Conservation (phyloP, 129 eudicot genomes). For the Mikania micrantha region DNA sequence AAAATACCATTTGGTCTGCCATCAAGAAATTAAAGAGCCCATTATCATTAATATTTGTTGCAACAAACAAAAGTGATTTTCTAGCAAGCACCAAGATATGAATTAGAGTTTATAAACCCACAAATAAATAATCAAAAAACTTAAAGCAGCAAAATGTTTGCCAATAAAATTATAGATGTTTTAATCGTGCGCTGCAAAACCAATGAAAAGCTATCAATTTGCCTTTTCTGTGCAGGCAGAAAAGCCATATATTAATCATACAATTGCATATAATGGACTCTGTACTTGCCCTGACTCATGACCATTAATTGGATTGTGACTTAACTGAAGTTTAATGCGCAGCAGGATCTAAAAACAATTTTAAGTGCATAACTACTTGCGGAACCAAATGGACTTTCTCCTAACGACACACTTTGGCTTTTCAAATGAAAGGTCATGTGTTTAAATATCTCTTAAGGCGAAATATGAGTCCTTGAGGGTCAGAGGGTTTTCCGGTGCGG, state of each 20-base stretch:
- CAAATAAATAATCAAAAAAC: constrained; percentile 12
- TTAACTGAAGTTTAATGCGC: constrained; percentile 15
- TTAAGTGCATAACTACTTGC: constrained; percentile 9
- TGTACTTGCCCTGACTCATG: constrained; percentile 8
- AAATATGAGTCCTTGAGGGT: too few species aligned
- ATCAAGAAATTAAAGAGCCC: constrained; percentile 21
- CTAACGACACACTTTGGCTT: too few species aligned
- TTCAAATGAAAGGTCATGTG: too few species aligned
- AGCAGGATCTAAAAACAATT: not conserved
- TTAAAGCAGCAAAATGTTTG: constrained; percentile 3
- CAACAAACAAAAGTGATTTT: constrained; percentile 10
- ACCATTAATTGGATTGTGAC: constrained; percentile 27
- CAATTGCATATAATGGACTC: not conserved
- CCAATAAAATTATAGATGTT: constrained; percentile 10
- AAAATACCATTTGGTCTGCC: constrained; percentile 25
- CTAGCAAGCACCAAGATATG: constrained; percentile 6
- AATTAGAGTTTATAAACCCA: not conserved
- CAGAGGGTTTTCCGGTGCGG: too few species aligned
- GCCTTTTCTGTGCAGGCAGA: constrained; percentile 16
- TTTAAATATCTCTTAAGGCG: too few species aligned
- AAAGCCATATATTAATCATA: constrained; percentile 8
- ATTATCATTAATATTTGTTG: not conserved
- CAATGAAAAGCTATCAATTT: constrained; percentile 14
- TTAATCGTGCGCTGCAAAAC: constrained; percentile 22
- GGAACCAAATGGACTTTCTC: too few species aligned